Conservation (phyloP, 352 stramenopile species). For the Pythium utonaiense region DNA sequence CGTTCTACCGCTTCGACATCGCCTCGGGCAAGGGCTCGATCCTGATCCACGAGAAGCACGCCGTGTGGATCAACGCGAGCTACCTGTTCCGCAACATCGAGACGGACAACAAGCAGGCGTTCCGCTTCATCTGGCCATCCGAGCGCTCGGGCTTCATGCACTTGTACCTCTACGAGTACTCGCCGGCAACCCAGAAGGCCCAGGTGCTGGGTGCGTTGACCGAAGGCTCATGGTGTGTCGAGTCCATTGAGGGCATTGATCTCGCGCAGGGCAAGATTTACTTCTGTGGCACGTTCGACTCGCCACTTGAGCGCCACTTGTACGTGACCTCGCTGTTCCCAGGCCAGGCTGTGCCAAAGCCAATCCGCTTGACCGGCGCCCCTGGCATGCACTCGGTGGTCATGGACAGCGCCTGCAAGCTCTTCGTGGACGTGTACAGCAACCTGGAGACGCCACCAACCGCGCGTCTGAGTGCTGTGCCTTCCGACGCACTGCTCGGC, state of each 20-base stretch:
- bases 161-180: slow-evolving; percentile 95
- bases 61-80: slow-evolving; percentile 95
- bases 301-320: slow-evolving; percentile 88
- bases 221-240: slow-evolving; percentile 64
- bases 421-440: slow-evolving; percentile 83
- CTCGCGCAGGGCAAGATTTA: slow-evolving; percentile 82
- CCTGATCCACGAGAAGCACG: slow-evolving; percentile 87
- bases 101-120: slow-evolving; percentile 67
- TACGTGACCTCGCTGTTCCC: slow-evolving; percentile 80
- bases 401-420: slow-evolving; percentile 83
- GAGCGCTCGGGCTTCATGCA: slow-evolving; percentile 94
- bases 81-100: slow-evolving; percentile 91
- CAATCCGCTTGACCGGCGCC: slow-evolving; percentile 69
- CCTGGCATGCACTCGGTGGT: slow-evolving; percentile 89
- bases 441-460: slow-evolving; percentile 66
- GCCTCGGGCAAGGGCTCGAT: slow-evolving; percentile 55
- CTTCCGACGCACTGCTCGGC: slow-evolving; percentile 38
- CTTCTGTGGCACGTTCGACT: slow-evolving; percentile 85
- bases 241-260: slow-evolving; percentile 82
- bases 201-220: slow-evolving; percentile 62
- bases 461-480: slow-evolving; percentile 48
- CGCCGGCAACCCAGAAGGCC: slow-evolving; percentile 27
- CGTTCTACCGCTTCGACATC: slow-evolving; percentile 80
- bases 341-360: slow-evolving; percentile 34
- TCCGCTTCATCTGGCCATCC: slow-evolving; percentile 95